phyloP scores from a whole-genome alignment of 306 rosid species.

The Quercus alba region DNA sequence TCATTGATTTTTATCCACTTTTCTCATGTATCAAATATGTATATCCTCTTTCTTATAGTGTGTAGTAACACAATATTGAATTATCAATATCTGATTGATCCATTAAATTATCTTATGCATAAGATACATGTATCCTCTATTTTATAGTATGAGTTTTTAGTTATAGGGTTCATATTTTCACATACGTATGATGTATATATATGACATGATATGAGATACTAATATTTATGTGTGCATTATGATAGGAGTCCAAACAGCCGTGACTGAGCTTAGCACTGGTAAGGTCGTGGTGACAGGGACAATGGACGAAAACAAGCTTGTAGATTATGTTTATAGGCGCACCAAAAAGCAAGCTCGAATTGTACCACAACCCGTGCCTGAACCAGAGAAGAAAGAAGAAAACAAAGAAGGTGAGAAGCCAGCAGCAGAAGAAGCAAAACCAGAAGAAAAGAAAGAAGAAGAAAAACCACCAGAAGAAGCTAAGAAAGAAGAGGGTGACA shows the following conservation, averaged over 20 bases:
- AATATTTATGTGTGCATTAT: slow-evolving; percentile 13
- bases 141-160: no score
- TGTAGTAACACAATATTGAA: no score
- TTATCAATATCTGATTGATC: no score
- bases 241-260: slow-evolving; percentile 79
- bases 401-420: slow-evolving; percentile 40
- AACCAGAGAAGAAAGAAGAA: slow-evolving; percentile 42
- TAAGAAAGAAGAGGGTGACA: slow-evolving; percentile 48
- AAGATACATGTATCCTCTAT: no score
- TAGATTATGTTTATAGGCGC: slow-evolving; percentile 77
- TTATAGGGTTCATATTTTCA: no score
- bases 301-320: slow-evolving; percentile 82
- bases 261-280: slow-evolving; percentile 64
- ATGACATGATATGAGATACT: not conserved
- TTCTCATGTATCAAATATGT: no score
- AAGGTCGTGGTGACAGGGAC: slow-evolving; percentile 79
- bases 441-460: slow-evolving; percentile 49
- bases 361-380: slow-evolving; percentile 62
- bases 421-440: slow-evolving; percentile 37
- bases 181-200: no score
- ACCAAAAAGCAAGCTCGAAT: slow-evolving; percentile 86
- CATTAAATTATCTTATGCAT: no score
- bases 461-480: slow-evolving; percentile 38
- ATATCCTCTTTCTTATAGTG: no score
- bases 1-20: no score